Percentiles rank a stretch among this genome's conserved stretches.
phyloP scores from a whole-genome alignment of 768 basidiomycete genomes.

The Panus rudis region DNA sequence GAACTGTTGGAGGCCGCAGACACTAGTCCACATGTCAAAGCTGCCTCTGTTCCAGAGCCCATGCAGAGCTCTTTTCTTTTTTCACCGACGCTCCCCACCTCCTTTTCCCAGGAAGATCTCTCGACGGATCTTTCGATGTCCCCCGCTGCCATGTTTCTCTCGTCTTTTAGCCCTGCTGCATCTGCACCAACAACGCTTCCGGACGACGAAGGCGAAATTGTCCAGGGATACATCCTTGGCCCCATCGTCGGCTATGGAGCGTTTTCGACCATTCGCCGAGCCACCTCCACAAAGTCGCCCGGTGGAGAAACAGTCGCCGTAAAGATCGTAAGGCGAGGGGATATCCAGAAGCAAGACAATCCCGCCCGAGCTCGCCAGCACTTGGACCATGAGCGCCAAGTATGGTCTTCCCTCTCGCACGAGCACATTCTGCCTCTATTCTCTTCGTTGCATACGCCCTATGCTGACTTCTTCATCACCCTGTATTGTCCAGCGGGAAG shows the following conservation, averaged over 20 bases:
- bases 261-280: constrained; percentile 74
- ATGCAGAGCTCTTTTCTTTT: constrained; percentile 3
- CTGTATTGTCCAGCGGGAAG: constrained; percentile 81
- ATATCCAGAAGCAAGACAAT: constrained; percentile 46
- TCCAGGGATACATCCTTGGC: constrained; percentile 73
- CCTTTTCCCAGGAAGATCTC: constrained; percentile 8
- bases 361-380: constrained; percentile 42
- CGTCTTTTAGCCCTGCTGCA: constrained; percentile 48
- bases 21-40: not conserved
- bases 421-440: constrained; percentile 87
- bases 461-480: constrained; percentile 76
- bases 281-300: constrained; percentile 47
- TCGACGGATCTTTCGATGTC: constrained; percentile 31
- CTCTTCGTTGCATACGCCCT: constrained; percentile 45
- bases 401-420: constrained; percentile 75
- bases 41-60: constrained; percentile 8
- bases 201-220: constrained; percentile 60
- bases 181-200: constrained; percentile 30
- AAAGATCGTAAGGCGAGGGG: constrained; percentile 68
- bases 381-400: constrained; percentile 59
- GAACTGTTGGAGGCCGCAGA: constrained; percentile 1
- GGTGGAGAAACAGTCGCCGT: constrained; percentile 72
- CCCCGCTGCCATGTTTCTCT: constrained; percentile 70
- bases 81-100: constrained; percentile 9
- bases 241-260: constrained; percentile 72